Evolutionary conservation across 1,284 basidiomycete species (phyloP).

Genomic region (Stereum hirsutum): DNA sequence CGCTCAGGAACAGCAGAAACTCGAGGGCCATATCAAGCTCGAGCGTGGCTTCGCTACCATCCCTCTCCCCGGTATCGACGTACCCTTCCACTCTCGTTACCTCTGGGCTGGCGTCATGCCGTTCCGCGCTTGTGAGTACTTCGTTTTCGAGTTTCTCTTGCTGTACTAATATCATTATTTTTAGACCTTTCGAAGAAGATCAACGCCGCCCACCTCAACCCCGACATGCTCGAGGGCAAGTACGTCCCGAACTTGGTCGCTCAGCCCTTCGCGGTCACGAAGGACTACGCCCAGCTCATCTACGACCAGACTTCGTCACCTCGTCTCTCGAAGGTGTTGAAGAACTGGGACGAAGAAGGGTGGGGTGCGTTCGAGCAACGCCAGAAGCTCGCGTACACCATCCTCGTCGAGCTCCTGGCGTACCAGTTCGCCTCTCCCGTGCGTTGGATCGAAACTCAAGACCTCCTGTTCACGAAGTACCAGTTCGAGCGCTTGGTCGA

Average conservation of each 20-base stretch:
- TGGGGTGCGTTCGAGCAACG: conserved; percentile 81
- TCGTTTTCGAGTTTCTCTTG: neutral
- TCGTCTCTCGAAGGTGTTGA: conserved; percentile 86
- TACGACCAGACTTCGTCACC: conserved; percentile 93
- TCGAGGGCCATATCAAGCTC: conserved; percentile 86
- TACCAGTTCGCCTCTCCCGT: conserved; percentile 97
- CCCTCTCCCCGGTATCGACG: conserved; percentile 94
- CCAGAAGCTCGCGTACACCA: conserved; percentile 90
- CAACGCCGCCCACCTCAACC: conserved; percentile 83
- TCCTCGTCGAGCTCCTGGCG: conserved; percentile 92
- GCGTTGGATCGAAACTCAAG: conserved; percentile 98
- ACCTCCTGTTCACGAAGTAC: conserved; percentile 86
- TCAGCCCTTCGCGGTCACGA: conserved; percentile 86
- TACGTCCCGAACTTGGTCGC: conserved; percentile 98
- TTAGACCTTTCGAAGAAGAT: conserved; percentile 97
- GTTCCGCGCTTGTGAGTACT: conserved; percentile 78
- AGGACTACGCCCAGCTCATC: conserved; percentile 89
- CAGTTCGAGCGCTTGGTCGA: conserved; percentile 93
- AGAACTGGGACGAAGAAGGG: conserved; percentile 87
- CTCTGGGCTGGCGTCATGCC: conserved; percentile 98
- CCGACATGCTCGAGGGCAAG: conserved; percentile 85
- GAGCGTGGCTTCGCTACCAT: conserved; percentile 97
- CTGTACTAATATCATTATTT: conserved; percentile 11
- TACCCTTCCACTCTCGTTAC: conserved; percentile 98
- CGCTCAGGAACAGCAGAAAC: conserved; percentile 73